Evolutionary conservation across 2,329 filamentous ascomycete species (phyloP).

Genomic region (Apiospora arundinis): DNA sequence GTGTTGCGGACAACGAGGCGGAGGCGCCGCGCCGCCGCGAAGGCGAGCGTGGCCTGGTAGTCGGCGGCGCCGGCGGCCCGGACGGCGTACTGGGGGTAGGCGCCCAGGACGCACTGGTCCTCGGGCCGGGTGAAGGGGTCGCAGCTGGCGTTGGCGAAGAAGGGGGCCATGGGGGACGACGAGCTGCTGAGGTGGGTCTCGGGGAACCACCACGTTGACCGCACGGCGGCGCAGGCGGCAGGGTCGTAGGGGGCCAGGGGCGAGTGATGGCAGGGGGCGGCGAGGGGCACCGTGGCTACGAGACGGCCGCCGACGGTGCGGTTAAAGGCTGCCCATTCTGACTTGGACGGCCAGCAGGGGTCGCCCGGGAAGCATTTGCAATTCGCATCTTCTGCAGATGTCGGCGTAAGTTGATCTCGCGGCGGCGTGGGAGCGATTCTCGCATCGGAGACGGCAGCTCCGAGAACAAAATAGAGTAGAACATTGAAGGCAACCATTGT

Average conservation of each 20-base stretch:
- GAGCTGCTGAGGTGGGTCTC: neutral
- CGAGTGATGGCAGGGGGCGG: constrained; percentile 48
- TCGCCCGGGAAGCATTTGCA: neutral
- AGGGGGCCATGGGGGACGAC: constrained; percentile 30
- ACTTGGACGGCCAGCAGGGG: neutral
- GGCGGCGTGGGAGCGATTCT: too few relatives aligned
- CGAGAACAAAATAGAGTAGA: too few relatives aligned
- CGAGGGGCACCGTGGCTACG: constrained; percentile 53
- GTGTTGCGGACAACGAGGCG: constrained; percentile 21
- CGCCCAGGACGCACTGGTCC: constrained; percentile 19
- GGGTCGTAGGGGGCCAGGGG: constrained; percentile 29
- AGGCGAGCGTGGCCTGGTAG: constrained; percentile 23
- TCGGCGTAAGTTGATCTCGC: too few relatives aligned
- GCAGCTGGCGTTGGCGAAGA: constrained; percentile 17
- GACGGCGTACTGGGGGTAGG: constrained; percentile 32
- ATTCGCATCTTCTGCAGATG: too few relatives aligned
- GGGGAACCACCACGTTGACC: too few relatives aligned
- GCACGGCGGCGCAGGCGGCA: too few relatives aligned
- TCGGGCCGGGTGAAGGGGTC: constrained; percentile 12
- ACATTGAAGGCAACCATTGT: too few relatives aligned
- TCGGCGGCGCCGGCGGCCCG: constrained; percentile 32
- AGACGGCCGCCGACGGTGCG: constrained; percentile 50
- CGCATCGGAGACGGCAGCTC: too few relatives aligned
- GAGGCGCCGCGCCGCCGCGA: neutral
- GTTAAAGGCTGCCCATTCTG: constrained; percentile 45